phyloP scores from a whole-genome alignment of 306 rosid species.

The Ochetophila trinervis region DNA sequence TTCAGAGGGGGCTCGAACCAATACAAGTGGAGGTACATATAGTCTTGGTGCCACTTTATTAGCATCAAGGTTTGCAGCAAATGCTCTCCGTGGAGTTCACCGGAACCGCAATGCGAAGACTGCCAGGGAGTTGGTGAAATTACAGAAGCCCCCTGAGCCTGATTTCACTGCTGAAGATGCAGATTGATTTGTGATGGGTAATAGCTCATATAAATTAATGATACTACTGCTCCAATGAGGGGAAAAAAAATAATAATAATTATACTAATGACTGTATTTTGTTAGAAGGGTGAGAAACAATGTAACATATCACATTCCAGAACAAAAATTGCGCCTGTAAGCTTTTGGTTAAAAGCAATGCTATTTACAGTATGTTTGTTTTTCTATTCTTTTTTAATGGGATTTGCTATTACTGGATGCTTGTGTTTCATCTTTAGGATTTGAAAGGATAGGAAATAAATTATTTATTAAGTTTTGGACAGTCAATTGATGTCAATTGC shows the following conservation, averaged over 20 bases:
- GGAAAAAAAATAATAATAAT: neutral
- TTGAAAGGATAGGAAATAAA: too few relatives aligned
- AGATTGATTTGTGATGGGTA: constrained; percentile 39
- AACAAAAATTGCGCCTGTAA: too few relatives aligned
- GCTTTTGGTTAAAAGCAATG: neutral
- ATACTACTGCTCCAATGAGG: neutral
- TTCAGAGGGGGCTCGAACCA: constrained; percentile 41
- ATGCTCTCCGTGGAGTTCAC: constrained; percentile 88
- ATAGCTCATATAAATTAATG: neutral
- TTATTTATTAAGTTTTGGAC: too few relatives aligned
- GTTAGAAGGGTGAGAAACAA: neutral
- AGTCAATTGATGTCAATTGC: too few relatives aligned
- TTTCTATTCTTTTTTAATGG: too few relatives aligned
- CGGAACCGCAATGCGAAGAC: constrained; percentile 75
- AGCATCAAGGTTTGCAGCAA: constrained; percentile 89
- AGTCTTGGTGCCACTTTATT: constrained; percentile 86
- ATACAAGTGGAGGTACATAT: constrained; percentile 51
- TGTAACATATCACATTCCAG: neutral
- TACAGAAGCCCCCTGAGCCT: constrained; percentile 97
- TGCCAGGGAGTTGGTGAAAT: constrained; percentile 75
- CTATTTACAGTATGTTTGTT: too few relatives aligned
- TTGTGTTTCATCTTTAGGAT: too few relatives aligned
- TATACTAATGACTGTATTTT: neutral
- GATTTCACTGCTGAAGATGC: constrained; percentile 87
- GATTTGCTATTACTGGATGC: too few relatives aligned